Percentiles rank a stretch among this genome's conserved stretches.
Conservation (phyloP, 345 rosid species). For the Microcos paniculata region DNA sequence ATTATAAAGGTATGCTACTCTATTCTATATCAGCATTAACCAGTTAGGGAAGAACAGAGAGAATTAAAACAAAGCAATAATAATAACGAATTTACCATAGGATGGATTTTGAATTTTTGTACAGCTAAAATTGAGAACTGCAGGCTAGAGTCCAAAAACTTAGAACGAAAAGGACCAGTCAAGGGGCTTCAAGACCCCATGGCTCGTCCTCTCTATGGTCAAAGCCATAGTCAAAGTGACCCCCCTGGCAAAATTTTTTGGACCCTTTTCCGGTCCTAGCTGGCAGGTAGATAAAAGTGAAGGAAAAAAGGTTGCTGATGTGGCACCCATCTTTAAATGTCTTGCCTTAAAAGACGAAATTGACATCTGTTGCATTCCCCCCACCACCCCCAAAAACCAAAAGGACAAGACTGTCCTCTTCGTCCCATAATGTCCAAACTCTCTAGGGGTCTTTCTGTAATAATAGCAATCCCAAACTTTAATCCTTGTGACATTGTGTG, state of each 20-base stretch:
- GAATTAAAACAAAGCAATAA: background rate
- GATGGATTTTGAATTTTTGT: background rate
- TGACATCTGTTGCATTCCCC: conserved; percentile 5
- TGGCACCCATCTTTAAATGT: conserved; percentile 19
- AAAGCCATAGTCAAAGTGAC: conserved; percentile 33
- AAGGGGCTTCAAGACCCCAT: conserved; percentile 20
- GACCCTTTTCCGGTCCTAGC: conserved; percentile 22
- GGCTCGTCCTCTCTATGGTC: conserved; percentile 25
- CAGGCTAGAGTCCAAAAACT: conserved; percentile 40
- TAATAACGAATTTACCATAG: background rate
- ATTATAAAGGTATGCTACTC: background rate
- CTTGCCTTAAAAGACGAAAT: conserved; percentile 28
- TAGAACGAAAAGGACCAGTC: conserved; percentile 32
- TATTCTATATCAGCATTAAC: no score
- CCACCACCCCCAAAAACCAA: no score
- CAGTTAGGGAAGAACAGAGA: no score
- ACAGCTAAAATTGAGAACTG: background rate
- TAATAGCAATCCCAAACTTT: background rate
- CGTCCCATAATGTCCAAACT: conserved; percentile 3
- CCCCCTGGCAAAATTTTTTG: conserved; percentile 1
- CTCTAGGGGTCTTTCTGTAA: background rate
- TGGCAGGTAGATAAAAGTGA: conserved; percentile 20
- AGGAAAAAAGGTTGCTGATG: conserved; percentile 11
- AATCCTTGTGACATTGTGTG: background rate
- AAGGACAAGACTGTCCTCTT: conserved; percentile 26